Percentiles rank a stretch among this genome's conserved stretches.
phyloP scores from a whole-genome alignment of 805 yeast species.

The Pichia manshurica region DNA sequence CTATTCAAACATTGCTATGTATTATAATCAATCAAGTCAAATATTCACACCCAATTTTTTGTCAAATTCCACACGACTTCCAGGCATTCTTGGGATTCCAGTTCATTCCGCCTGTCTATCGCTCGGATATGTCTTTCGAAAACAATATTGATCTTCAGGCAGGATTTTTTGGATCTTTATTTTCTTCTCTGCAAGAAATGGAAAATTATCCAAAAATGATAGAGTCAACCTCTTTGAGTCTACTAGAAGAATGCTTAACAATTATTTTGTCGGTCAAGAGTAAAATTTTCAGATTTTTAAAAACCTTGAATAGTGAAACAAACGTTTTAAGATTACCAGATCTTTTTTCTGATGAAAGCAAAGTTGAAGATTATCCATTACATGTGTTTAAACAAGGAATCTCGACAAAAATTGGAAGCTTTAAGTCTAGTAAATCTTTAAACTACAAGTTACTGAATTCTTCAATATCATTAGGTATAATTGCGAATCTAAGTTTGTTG shows the following conservation, averaged over 20 bases:
- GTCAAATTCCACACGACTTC: slow-evolving; percentile 14
- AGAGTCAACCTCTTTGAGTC: slow-evolving; percentile 8
- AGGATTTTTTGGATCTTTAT: slow-evolving; percentile 10
- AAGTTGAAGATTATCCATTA: slow-evolving; percentile 10
- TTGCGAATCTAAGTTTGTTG: slow-evolving; percentile 20
- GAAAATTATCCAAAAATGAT: slow-evolving; percentile 15
- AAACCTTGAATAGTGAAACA: slow-evolving; percentile 17
- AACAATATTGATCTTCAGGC: slow-evolving; percentile 17
- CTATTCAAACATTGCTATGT: slow-evolving; percentile 22
- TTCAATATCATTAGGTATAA: slow-evolving; percentile 20
- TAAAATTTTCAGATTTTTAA: slow-evolving; percentile 19
- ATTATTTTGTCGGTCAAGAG: slow-evolving; percentile 33
- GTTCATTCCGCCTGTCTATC: slow-evolving; percentile 27
- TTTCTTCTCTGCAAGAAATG: slow-evolving; percentile 12
- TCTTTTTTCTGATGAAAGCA: not conserved
- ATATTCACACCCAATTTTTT: slow-evolving; percentile 6
- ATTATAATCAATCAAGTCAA: slow-evolving; percentile 16
- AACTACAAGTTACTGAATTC: slow-evolving; percentile 25
- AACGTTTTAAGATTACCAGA: slow-evolving; percentile 13
- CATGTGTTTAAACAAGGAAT: slow-evolving; percentile 22
- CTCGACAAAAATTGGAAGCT: slow-evolving; percentile 25
- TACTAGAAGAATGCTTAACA: slow-evolving; percentile 29
- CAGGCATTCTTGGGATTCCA: slow-evolving; percentile 22
- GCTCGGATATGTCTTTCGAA: slow-evolving; percentile 25
- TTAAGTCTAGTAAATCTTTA: slow-evolving; percentile 23